Conservation (phyloP, 768 basidiomycete species). For the Pholiota conissans region DNA sequence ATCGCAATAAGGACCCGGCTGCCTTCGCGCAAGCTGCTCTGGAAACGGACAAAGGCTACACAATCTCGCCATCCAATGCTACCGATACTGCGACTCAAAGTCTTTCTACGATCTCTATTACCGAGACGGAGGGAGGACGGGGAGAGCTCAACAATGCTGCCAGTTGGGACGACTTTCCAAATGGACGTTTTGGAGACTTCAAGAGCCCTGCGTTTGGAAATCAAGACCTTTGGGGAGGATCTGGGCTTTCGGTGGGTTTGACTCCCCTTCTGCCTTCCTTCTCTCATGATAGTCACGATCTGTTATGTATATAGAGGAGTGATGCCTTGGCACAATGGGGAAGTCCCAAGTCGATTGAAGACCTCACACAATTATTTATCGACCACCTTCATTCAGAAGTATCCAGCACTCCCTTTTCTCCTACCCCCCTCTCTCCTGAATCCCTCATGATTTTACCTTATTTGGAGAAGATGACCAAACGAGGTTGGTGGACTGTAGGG, state of each 20-base stretch:
- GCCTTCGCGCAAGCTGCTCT: slow-evolving; percentile 28
- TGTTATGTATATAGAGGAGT: slow-evolving; percentile 45
- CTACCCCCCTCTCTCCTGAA: slow-evolving; percentile 77
- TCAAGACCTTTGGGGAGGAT: slow-evolving; percentile 76
- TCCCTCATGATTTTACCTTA: slow-evolving; percentile 78
- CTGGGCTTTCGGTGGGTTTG: slow-evolving; percentile 58
- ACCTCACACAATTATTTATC: slow-evolving; percentile 80
- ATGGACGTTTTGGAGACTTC: slow-evolving; percentile 96
- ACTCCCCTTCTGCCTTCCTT: neutral
- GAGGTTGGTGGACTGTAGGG: slow-evolving; percentile 94
- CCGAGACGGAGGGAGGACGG: slow-evolving; percentile 59
- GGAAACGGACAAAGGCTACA: slow-evolving; percentile 33
- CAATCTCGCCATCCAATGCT: slow-evolving; percentile 67
- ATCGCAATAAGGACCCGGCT: slow-evolving; percentile 37
- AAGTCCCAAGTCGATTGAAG: slow-evolving; percentile 57
- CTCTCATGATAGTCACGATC: neutral
- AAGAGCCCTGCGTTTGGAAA: slow-evolving; percentile 95
- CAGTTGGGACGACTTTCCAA: slow-evolving; percentile 96
- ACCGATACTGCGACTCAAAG: slow-evolving; percentile 59
- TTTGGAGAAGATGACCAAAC: slow-evolving; percentile 71
- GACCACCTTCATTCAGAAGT: slow-evolving; percentile 76
- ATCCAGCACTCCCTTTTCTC: slow-evolving; percentile 85
- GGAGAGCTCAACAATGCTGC: slow-evolving; percentile 78
- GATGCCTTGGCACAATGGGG: slow-evolving; percentile 78
- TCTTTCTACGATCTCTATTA: slow-evolving; percentile 47